Base-by-base conservation (phyloP, 2,329 filamentous ascomycete genomes). In the Aspergillus fumigatiaffinis region DNA sequence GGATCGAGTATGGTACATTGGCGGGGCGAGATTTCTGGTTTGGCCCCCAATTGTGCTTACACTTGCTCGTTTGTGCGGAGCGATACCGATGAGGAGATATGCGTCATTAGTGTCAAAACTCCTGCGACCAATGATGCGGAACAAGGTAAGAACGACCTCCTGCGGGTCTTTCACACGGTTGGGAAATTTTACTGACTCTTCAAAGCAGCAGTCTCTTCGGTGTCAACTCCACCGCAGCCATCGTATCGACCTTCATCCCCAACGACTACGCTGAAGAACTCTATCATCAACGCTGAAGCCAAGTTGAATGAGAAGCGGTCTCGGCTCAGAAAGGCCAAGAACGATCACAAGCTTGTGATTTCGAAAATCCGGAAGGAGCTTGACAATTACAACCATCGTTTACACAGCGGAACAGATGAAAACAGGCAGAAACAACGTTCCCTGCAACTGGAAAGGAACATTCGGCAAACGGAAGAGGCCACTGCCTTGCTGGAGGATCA, bases 31-130 rank as follows among this genome's bases (percentile, higher is more conserved):
- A 85, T 88, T 53, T 86, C 84, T 59, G 85, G 85, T 58, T 79
- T 88, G 50, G 85, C 85, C 17, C 83, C 85, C 20, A 79, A 85
- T 62, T 86, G 84, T 66, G 85, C 83, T 66, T 88, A 87, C 69
- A 81, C 79, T 54, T 87, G 84, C 71, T 84, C 86, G 63, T 84
- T 87, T 65, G 77, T 87, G 54, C 78, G 81, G 62, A 81, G 79
- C 60, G 78, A 80, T 63, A 83, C 80, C 61, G 77, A 83, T 59
- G 77, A 81, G 66, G 79, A 84, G 63, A 81, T 87, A 60, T 86
- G 82, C 68, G 80, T 79, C 52, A 78, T 83, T 61, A 85, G 82
- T 72, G 79, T 87, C 67, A 86, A 86, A 73, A 87, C 85, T 48
- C 84, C 84, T 54, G 74, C 81, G 56, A 78, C 84, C 62, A 80